Evolutionary conservation across 1,284 basidiomycete species (phyloP), one percentile per base, ranked within the genome.

Genomic region (Chondrostereum purpureum): DNA sequence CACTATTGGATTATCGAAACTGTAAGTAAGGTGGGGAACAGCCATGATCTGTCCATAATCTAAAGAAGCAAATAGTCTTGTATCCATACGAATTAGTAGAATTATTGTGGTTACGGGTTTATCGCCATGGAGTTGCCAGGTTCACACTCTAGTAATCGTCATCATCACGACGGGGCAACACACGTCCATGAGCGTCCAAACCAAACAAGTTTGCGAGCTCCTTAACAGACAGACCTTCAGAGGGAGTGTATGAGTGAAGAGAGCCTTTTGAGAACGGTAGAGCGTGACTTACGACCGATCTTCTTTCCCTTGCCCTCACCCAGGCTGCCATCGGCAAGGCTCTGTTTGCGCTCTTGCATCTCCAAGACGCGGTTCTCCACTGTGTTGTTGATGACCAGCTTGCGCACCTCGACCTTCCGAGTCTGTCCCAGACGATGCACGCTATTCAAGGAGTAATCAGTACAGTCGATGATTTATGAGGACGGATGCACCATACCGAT

Each of bases 321-420:
- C 37, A 82, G 65, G 51, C 72, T 72, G 3, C 77, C 75, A 53
- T 80, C 78, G 3, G 78, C 77, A 11, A 81, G 67, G 22, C 59
- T 65, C 66, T 72, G 65, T 68, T 80, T 82, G 45, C 75, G 65
- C 42, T 77, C 72, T 53, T 83, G 79, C 53, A 80, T 60, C 0
- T 65, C 61, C 23, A 83, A 63, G 38, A 81, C 71, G n/a, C 78
- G 70, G 54, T 78, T 77, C 55, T 83, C 77, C 3, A 81, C 73
- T 0, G 77, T 79, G 50, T 77, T 66, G 12, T 61, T 58, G 34
- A 80, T 76, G 35, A 80, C 77, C 3, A 81, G 65, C 3, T 78
- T 76, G 46, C 81, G 69, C n/a, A 84, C 74, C 34, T 66, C 55
- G 5, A 84, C 82, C 4, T 68, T 50, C 19, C 72, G 67, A 17